Conservation (phyloP, 768 basidiomycete genomes). For the Auricularia sp. region DNA sequence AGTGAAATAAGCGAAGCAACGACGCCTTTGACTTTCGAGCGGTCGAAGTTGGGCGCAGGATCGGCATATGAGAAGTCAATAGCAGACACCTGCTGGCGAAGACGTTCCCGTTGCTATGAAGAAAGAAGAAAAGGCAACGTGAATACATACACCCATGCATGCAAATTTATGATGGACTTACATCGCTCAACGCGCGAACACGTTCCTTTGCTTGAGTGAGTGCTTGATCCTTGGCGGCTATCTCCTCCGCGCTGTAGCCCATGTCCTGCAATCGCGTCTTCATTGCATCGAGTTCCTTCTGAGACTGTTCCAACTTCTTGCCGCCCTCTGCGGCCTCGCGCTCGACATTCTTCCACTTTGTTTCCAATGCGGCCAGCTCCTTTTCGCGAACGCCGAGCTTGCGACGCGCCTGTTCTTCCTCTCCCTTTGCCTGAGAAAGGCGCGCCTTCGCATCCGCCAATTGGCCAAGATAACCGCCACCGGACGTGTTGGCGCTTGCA, state of each 20-base stretch:
- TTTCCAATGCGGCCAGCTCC: slow-evolving; percentile 69
- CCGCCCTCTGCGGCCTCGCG: slow-evolving; percentile 71
- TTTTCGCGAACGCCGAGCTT: slow-evolving; percentile 68
- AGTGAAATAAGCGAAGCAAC: slow-evolving; percentile 84
- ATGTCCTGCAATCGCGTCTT: slow-evolving; percentile 48
- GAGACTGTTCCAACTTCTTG: slow-evolving; percentile 43
- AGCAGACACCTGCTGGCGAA: slow-evolving; percentile 54
- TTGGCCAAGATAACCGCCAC: slow-evolving; percentile 87
- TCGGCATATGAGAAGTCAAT: slow-evolving; percentile 77
- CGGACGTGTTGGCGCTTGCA: slow-evolving; percentile 46
- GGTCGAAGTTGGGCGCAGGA: slow-evolving; percentile 74
- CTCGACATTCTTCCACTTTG: slow-evolving; percentile 71
- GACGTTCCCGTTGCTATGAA: slow-evolving; percentile 51
- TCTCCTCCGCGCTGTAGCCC: slow-evolving; percentile 72
- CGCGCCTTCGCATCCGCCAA: slow-evolving; percentile 74
- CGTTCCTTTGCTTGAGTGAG: slow-evolving; percentile 42
- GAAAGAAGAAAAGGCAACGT: slow-evolving; percentile 1
- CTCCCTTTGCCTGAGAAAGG: slow-evolving; percentile 65
- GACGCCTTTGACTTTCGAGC: slow-evolving; percentile 78
- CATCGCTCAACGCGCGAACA: slow-evolving; percentile 54
- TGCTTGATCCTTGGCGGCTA: slow-evolving; percentile 43
- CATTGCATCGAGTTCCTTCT: slow-evolving; percentile 25
- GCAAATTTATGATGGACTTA: slow-evolving; percentile 17
- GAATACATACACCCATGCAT: slow-evolving; percentile 8
- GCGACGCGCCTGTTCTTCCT: slow-evolving; percentile 72